Percentiles rank a stretch among this genome's conserved stretches.
phyloP scores from a whole-genome alignment of 176 grass and related monocot genomes.

The Rhynchospora pubera region DNA sequence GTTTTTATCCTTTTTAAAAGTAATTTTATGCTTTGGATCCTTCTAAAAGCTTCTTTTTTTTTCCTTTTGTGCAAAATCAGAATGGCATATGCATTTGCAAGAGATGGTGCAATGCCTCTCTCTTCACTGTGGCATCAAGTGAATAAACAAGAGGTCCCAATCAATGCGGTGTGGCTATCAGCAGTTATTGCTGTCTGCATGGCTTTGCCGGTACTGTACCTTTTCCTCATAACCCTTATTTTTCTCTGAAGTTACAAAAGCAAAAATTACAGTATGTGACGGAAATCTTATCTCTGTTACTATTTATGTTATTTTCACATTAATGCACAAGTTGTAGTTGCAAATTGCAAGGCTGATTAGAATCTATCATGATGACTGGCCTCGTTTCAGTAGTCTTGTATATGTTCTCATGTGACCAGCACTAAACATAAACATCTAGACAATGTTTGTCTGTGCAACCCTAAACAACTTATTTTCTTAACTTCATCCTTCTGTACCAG shows the following conservation, averaged over 20 bases:
- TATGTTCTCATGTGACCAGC: neutral
- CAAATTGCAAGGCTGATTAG: neutral
- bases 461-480: neutral
- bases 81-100: constrained; percentile 47
- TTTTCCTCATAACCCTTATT: neutral
- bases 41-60: neutral
- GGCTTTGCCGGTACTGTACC: constrained; percentile 34
- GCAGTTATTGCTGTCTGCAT: constrained; percentile 38
- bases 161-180: constrained; percentile 51
- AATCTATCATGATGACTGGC: neutral
- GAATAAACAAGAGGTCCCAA: constrained; percentile 42
- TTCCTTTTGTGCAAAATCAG: constrained; percentile 17
- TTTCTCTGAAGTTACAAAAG: constrained; percentile 1
- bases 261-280: neutral
- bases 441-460: neutral
- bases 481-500: constrained; percentile 31
- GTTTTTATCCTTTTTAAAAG: neutral
- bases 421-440: neutral
- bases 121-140: constrained; percentile 49
- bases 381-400: neutral
- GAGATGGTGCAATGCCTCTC: constrained; percentile 50
- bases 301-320: constrained; percentile 8
- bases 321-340: neutral
- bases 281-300: neutral
- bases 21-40: neutral